phyloP scores from a whole-genome alignment of 352 stramenopile species.

The Hyphochytrium catenoides region DNA sequence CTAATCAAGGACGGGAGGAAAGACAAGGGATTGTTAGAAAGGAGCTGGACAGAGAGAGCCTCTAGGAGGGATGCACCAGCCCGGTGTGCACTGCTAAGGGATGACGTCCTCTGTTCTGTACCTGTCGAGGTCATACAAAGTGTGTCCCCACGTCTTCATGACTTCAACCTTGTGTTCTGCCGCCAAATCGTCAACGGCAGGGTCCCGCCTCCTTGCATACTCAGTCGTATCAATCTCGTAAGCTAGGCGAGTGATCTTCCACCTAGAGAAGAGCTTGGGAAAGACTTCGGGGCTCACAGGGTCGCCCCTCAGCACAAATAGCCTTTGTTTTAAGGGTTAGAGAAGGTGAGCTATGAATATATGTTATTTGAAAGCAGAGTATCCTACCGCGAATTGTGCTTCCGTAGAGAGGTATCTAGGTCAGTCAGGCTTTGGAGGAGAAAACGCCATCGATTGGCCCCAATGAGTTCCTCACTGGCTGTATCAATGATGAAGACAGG shows the following conservation, averaged over 20 bases:
- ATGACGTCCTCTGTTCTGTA: constrained; percentile 25
- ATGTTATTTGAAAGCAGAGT: too few relatives aligned
- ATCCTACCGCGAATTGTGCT: constrained; percentile 24
- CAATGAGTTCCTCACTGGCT: constrained; percentile 50
- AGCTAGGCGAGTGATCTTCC: constrained; percentile 62
- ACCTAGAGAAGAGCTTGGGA: constrained; percentile 41
- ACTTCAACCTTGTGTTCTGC: constrained; percentile 32
- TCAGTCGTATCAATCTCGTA: constrained; percentile 74
- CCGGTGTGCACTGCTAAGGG: constrained; percentile 21
- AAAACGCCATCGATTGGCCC: constrained; percentile 66
- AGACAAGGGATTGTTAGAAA: constrained; percentile 11
- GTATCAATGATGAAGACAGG: constrained; percentile 68
- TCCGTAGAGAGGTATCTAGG: constrained; percentile 33
- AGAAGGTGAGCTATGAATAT: too few relatives aligned
- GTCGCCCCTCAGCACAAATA: constrained; percentile 47
- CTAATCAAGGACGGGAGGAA: too few relatives aligned
- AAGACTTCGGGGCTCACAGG: constrained; percentile 53
- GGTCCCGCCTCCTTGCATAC: constrained; percentile 58
- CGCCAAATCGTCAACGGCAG: constrained; percentile 23
- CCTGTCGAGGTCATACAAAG: constrained; percentile 35
- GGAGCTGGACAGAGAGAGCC: constrained; percentile 13
- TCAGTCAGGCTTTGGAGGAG: constrained; percentile 72
- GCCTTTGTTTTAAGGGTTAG: too few relatives aligned
- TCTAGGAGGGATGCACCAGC: constrained; percentile 21
- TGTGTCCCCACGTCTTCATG: constrained; percentile 28